phyloP scores from a whole-genome alignment of 2,329 filamentous ascomycete genomes.

The Blastomyces silverae region DNA sequence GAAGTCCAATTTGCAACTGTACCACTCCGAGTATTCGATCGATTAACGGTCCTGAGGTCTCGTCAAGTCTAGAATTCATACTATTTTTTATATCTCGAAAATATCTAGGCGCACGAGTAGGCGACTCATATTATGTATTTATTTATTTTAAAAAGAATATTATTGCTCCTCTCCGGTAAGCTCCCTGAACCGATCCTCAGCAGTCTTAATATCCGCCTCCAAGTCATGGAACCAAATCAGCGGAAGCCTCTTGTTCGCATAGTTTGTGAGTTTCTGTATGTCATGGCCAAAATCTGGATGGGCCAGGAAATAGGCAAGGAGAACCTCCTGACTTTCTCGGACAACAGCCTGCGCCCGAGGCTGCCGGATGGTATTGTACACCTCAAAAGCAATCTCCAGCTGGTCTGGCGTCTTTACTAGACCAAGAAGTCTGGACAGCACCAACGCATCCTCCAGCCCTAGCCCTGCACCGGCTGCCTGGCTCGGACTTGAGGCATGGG shows the following conservation, averaged over 20 bases:
- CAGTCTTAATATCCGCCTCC: background rate
- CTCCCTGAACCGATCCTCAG: background rate
- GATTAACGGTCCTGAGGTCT: no score
- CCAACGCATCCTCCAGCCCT: conserved; percentile 34
- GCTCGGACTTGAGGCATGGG: conserved; percentile 33
- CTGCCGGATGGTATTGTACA: conserved; percentile 1
- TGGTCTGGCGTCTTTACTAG: background rate
- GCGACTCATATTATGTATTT: no score
- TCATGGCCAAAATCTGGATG: background rate
- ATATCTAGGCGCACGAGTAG: no score
- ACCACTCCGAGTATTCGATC: no score
- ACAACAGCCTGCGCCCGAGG: background rate
- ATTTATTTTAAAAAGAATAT: no score
- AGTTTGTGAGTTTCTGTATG: conserved; percentile 1
- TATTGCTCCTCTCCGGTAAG: background rate
- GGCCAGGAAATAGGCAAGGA: background rate
- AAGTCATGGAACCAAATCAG: conserved; percentile 6
- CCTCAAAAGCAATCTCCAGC: background rate
- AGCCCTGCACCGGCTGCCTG: conserved; percentile 35
- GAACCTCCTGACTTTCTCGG: background rate
- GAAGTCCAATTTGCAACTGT: no score
- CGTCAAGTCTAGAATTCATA: no score
- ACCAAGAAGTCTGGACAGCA: conserved; percentile 29
- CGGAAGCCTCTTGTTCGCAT: background rate
- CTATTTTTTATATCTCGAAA: no score